phyloP scores from a whole-genome alignment of 139 green algal genomes.

The Pleodorina starrii region DNA sequence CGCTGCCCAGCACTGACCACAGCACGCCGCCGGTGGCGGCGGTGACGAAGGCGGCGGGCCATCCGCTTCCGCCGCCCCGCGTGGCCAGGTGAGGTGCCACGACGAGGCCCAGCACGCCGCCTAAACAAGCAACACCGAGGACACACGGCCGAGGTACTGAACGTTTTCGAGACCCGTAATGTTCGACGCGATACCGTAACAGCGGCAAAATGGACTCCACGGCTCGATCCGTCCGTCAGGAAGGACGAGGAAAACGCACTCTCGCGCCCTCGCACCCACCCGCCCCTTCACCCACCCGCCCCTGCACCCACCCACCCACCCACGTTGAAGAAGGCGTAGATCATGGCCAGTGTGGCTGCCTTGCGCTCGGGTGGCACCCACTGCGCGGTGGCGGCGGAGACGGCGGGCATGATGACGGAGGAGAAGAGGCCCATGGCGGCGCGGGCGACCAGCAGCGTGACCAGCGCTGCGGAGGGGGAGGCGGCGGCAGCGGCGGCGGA shows the following conservation, averaged over 20 bases:
- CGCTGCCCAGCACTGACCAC: slow-evolving; percentile 51
- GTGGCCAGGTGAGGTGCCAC: not conserved
- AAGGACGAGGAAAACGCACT: too few species aligned
- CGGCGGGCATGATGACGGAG: slow-evolving; percentile 75
- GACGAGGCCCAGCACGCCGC: slow-evolving; percentile 69
- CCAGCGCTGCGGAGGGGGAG: slow-evolving; percentile 35
- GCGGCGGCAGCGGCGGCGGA: slow-evolving; percentile 48
- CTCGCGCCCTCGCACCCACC: not conserved
- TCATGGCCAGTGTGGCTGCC: slow-evolving; percentile 53
- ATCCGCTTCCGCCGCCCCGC: slow-evolving; percentile 50
- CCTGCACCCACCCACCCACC: slow-evolving; percentile 49
- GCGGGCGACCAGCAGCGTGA: slow-evolving; percentile 24
- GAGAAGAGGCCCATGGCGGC: slow-evolving; percentile 70
- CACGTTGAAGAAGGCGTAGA: slow-evolving; percentile 77
- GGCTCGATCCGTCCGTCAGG: too few species aligned
- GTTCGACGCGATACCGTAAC: too few species aligned
- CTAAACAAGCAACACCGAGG: too few species aligned
- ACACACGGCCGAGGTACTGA: too few species aligned
- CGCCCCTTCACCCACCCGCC: not conserved
- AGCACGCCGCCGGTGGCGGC: slow-evolving; percentile 60
- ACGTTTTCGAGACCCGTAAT: too few species aligned
- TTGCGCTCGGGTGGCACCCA: slow-evolving; percentile 67
- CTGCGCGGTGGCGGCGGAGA: slow-evolving; percentile 66
- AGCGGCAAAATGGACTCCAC: too few species aligned
- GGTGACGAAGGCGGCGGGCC: slow-evolving; percentile 56